Base-by-base conservation (phyloP, 768 basidiomycete species). In the Lentinula raphanica region DNA sequence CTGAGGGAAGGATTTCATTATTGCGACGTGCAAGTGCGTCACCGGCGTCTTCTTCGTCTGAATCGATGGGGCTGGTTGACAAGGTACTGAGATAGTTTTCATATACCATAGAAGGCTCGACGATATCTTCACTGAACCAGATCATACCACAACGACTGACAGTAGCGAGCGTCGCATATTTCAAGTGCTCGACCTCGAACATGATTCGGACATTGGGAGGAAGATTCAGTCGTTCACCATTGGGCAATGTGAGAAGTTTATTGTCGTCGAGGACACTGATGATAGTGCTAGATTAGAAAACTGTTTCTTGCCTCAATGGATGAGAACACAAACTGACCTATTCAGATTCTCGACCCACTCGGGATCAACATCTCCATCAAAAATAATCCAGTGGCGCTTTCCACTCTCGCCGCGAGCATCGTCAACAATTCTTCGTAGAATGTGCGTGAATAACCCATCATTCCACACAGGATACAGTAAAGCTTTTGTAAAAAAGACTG, bases 121-220 rank as follows among this genome's bases (percentile, higher is more conserved):
- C 85, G 49, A 97, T 86, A 62, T 98, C 94, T 59, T 98, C 94
- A 69, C 94, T 98, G 76, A 99, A 99, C 97, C 97, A 99, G 65
- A 99, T 96, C 97, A 99, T 99, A 69, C 97, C 97, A 67, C 97
- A 99, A 57, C 97, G 95, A 84, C 94, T 97, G 79, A 99, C 97
- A 27, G 97, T 99, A 15, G 97, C 97, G 55, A 90, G 85, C 3
- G 97, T 99, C 0, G 97, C 97, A 70, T 96, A 99, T 66, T 87
- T 90, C 63, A 99, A 83, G 70, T 97, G 94, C 69, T 98, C 97
- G 58, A 98, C 97, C 70, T 99, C 97, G 69, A 99, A 98, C 94
- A 99, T 96, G 71, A 99, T 95, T 55, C 97, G 88, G 23, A 99
- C 94, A 67, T 98, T 98, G 3, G 93, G 83, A 1, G 97, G 97